A percentile compares a stretch with the other conserved stretches of the same genome.
Evolutionary conservation across 371 early-diverging fungal species (phyloP).

Genomic region (Mortierella sp.): DNA sequence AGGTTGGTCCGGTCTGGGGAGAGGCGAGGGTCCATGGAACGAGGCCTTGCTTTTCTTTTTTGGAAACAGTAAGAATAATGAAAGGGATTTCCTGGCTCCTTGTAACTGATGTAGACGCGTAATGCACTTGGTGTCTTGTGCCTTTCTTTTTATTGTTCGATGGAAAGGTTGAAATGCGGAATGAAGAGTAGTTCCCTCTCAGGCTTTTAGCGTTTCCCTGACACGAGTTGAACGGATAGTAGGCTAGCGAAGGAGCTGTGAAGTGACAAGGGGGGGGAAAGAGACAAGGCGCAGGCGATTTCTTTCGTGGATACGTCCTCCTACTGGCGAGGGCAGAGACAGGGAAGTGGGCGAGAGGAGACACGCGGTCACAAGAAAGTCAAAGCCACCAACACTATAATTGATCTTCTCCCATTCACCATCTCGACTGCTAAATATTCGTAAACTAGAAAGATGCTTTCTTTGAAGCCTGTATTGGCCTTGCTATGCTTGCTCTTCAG

Average conservation of each 20-base stretch:
- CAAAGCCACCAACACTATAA: neutral
- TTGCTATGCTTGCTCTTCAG: conserved; percentile 20
- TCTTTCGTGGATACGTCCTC: neutral
- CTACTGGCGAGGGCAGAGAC: neutral
- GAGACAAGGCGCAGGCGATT: conserved; percentile 23
- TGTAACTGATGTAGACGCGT: conserved; percentile 26
- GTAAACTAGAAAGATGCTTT: conserved; percentile 16
- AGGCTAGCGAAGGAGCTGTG: neutral
- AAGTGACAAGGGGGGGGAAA: neutral
- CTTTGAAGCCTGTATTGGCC: conserved; percentile 12
- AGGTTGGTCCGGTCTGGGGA: conserved; percentile 31
- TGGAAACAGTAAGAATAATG: too few relatives aligned
- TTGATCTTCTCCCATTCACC: too few relatives aligned
- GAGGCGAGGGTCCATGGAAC: conserved; percentile 48
- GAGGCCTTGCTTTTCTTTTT: neutral
- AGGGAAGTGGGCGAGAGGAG: neutral
- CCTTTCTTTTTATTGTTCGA: neutral
- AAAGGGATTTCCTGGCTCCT: conserved; percentile 25
- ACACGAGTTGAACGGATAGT: neutral
- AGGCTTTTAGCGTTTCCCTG: neutral
- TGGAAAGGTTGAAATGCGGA: conserved; percentile 9
- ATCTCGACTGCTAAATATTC: too few relatives aligned
- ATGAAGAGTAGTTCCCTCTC: conserved; percentile 20
- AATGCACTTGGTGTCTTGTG: neutral
- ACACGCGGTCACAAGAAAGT: conserved; percentile 1